Evolutionary conservation across 768 basidiomycete genomes (phyloP), one percentile per base, ranked within the genome.

Genomic region (Trametes meyenii): DNA sequence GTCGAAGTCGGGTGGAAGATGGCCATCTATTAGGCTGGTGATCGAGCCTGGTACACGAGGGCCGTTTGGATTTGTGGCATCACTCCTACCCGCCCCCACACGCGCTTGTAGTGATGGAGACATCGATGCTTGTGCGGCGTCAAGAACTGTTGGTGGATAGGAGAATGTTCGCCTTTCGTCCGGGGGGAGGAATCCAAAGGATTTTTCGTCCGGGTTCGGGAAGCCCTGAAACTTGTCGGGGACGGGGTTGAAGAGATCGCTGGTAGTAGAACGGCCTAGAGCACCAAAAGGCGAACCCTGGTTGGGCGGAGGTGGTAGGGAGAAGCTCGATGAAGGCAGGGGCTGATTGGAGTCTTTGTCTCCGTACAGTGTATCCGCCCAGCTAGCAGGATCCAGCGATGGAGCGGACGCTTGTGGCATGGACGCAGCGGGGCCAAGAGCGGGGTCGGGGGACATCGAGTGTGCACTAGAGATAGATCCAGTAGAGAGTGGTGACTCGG

Each of bases 361-460:
- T 13, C 53, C 55, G 58, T 63, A 71, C 48, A 67, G 60, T 49
- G 52, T 44, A 26, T 67, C 67, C 33, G 67, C 62, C 68, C 68
- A 67, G 53, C 46, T 43, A n/a, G 53, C 24, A 23, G 64, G 29
- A 23, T 70, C 66, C 19, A 67, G 54, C n/a, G 42, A 38, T 12
- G 52, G 62, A 19, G 60, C 48, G 50, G 60, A 50, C 12, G 66
- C 14, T 50, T 55, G 56, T 33, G 66, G 19, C n/a, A 55, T 46
- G n/a, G 60, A 52, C 42, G 63, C 61, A 46, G 56, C 58, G 51
- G 61, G 26, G 42, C 51, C 67, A 1, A 82, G 78, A 51, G 81
- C 78, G 3, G 84, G 78, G 46, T 63, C 62, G 19, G 89, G 89
- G 4, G 89, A 89, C 39, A 80, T 73, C 17, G 88, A 89, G 66